Evolutionary conservation across 495 filamentous ascomycete genomes (phyloP).

Genomic region (Penicillium argentinense): DNA sequence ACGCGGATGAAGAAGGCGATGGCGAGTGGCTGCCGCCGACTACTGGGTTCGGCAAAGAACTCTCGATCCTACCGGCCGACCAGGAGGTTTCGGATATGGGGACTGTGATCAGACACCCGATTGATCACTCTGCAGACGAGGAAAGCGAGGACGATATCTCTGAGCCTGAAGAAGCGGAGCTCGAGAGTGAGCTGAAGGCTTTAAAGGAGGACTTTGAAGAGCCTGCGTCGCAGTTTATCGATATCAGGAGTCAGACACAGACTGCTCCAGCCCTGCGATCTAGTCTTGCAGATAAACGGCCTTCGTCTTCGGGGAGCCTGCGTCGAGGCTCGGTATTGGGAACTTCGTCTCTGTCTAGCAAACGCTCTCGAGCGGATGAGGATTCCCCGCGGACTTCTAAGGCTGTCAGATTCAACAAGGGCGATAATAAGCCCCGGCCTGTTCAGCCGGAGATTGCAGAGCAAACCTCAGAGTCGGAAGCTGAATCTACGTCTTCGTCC

Average conservation of each 20-base stretch:
- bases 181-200: conserved; percentile 43
- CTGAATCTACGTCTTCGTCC: conserved; percentile 25
- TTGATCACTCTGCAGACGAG: conserved; percentile 30
- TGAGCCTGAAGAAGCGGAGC: conserved; percentile 39
- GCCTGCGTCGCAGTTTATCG: conserved; percentile 22
- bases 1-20: conserved; percentile 34
- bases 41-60: conserved; percentile 23
- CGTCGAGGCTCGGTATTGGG: conserved; percentile 16
- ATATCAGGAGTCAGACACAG: conserved; percentile 17
- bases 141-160: conserved; percentile 40
- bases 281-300: conserved; percentile 18
- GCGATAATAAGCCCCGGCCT: conserved; percentile 8
- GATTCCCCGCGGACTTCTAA: conserved; percentile 32
- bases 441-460: background rate
- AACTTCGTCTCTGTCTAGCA: conserved; percentile 28
- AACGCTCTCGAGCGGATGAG: conserved; percentile 24
- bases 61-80: conserved; percentile 23
- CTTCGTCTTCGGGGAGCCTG: conserved; percentile 16
- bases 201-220: conserved; percentile 44
- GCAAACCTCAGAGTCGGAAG: conserved; percentile 2
- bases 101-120: conserved; percentile 41
- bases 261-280: conserved; percentile 18
- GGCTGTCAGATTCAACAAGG: conserved; percentile 34
- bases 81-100: conserved; percentile 40
- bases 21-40: conserved; percentile 38